Base-by-base conservation (phyloP, 257 asterid genomes). In the Dorcoceras hygrometricum region DNA sequence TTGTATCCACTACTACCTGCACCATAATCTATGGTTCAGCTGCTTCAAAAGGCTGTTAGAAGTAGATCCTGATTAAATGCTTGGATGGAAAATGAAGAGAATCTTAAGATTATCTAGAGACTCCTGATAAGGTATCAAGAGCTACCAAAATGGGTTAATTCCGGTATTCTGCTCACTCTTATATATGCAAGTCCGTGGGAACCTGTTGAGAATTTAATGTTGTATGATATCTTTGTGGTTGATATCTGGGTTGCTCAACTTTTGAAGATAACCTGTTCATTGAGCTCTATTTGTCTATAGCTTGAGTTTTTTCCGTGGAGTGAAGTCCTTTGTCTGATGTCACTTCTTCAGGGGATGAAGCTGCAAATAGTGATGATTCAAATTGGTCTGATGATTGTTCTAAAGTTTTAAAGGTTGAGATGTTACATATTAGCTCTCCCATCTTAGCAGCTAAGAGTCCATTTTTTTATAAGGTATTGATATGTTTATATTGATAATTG, bases 361-460 rank as follows among this genome's bases (percentile, higher is more conserved):
- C 83, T 80, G 81, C 82, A 31, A 67, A 79, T 63, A 79, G 86
- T 70, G 96, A 89, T 71, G 95, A 84, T 77, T 84, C 86, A 9
- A 79, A 76, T 75, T 87, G 84, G 81, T 81, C 87, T 36, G 84
- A 81, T 70, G 95, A 84, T 69, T 78, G 81, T 78, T 74, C 92
- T 1, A 77, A 79, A 59, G 78, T 86, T 36, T 36, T 84, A 9
- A 77, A 72, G 76, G 89, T 90, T 57, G 82, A 80, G 82, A 87
- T 89, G 32, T 76, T 90, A 70, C 97, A 90, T 66, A 87, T 90
- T 68, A 87, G 97, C 82, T 90, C 97, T 67, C 97, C 93, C 56
- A 86, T 89, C 58, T 78, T 89, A 75, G 97, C 97, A 22, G 97
- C 97, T 55, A 90, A 86, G 78, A 90, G 97, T 66, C 97, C 95